Evolutionary conservation across 1,284 basidiomycete species (phyloP), one percentile per base, ranked within the genome.

Genomic region (Pascua sp.): DNA sequence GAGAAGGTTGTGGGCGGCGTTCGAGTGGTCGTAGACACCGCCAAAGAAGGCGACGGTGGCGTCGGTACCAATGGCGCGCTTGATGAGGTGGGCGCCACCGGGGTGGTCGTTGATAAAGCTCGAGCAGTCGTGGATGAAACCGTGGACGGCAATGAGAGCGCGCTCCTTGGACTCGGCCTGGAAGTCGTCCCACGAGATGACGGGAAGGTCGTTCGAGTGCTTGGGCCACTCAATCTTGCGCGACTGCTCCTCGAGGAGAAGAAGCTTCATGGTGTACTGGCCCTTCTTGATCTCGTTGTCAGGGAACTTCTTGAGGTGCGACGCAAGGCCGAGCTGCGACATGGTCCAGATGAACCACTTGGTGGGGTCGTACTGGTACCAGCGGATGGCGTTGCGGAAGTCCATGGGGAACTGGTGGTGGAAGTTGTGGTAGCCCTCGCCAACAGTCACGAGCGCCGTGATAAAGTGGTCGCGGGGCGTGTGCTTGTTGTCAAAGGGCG

Each of bases 361-460:
- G 54, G 80, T 80, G 11, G 79, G 79, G 67, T 80, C 78, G 68
- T 91, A 92, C 75, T 92, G 90, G 73, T 89, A 91, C 89, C 89
- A 93, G 77, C 82, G 89, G 81, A 92, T 90, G 44, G 90, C 91
- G 70, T 94, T 94, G 44, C 92, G 84, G 81, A 90, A 95, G 78
- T 96, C 92, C 88, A 90, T 90, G 11, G 90, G 90, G 83, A 92
- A 91, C 77, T 92, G 89, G 67, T 77, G 90, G 79, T 93, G 91
- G 84, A 96, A 96, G 80, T 96, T 95, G 83, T 95, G 91, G 81
- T 95, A 95, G 12, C 92, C 91, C 78, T 95, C 91, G 59, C 91
- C 91, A 70, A 93, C 86, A 37, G 91, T 94, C 59, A 85, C 86
- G 45, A 94, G 80, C 11, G 91, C 91, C 41, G 91, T 94, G 71